Evolutionary conservation across 768 basidiomycete species (phyloP).

Genomic region (Phylloporus arenicola): DNA sequence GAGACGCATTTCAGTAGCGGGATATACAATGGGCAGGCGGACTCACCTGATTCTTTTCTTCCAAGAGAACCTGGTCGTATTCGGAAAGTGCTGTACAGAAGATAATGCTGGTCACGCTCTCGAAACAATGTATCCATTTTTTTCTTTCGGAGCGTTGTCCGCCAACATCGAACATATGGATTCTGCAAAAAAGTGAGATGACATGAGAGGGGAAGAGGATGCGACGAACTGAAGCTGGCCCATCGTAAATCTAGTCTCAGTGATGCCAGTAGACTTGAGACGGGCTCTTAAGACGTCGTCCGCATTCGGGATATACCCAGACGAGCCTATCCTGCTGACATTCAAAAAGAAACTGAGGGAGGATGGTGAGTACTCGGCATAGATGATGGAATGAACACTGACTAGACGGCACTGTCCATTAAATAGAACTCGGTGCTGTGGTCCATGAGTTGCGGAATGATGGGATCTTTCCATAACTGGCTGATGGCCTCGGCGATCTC

Average conservation of each 20-base stretch:
- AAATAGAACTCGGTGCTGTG: slow-evolving; percentile 78
- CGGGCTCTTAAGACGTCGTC: slow-evolving; percentile 85
- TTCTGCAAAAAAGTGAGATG: slow-evolving; percentile 24
- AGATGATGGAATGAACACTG: slow-evolving; percentile 26
- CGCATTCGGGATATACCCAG: slow-evolving; percentile 80
- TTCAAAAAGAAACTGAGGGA: slow-evolving; percentile 73
- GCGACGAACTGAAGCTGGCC: slow-evolving; percentile 53
- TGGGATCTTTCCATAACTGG: slow-evolving; percentile 65
- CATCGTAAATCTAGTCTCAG: slow-evolving; percentile 78
- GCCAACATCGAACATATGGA: slow-evolving; percentile 75
- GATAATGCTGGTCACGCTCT: slow-evolving; percentile 75
- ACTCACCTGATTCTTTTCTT: slow-evolving; percentile 41
- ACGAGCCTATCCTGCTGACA: slow-evolving; percentile 74
- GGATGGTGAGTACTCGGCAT: neutral
- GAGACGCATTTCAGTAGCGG: neutral
- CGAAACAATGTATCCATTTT: slow-evolving; percentile 79
- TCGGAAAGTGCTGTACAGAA: slow-evolving; percentile 73
- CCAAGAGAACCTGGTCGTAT: slow-evolving; percentile 68
- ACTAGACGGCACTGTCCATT: slow-evolving; percentile 94
- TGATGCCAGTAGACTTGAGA: slow-evolving; percentile 85
- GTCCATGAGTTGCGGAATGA: slow-evolving; percentile 47
- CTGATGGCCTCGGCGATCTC: slow-evolving; percentile 67
- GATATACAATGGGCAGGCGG: neutral
- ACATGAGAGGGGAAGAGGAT: neutral
- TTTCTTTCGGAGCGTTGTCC: slow-evolving; percentile 79